Conservation (phyloP, 2,329 filamentous ascomycete species). For the Verticillium klebahnii region DNA sequence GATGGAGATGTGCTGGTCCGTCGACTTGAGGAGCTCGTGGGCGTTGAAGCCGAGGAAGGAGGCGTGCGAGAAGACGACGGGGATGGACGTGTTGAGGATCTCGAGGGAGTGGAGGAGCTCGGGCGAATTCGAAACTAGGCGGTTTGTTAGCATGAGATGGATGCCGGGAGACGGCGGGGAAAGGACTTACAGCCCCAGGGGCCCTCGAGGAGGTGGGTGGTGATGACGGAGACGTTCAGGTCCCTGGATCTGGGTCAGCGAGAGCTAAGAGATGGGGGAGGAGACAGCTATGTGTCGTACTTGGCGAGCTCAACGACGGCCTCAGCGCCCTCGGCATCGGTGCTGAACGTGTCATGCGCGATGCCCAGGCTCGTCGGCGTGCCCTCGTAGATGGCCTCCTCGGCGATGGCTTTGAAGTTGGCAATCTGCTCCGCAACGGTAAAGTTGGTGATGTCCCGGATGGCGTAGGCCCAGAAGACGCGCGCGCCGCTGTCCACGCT, state of each 20-base stretch:
- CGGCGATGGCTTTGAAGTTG: slow-evolving; percentile 31
- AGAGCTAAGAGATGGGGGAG: neutral
- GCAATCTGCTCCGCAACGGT: slow-evolving; percentile 28
- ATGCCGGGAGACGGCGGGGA: neutral
- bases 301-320: slow-evolving; percentile 26
- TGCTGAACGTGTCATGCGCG: slow-evolving; percentile 31
- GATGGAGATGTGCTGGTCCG: slow-evolving; percentile 50
- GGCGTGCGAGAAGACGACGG: slow-evolving; percentile 49
- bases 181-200: slow-evolving; percentile 23
- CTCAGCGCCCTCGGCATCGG: slow-evolving; percentile 16
- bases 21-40: slow-evolving; percentile 35
- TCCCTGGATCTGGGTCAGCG: slow-evolving; percentile 15
- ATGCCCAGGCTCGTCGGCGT: slow-evolving; percentile 32
- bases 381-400: slow-evolving; percentile 16
- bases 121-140: slow-evolving; percentile 27
- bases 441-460: slow-evolving; percentile 30
- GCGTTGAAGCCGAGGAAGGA: slow-evolving; percentile 35
- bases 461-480: slow-evolving; percentile 40
- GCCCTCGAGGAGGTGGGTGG: slow-evolving; percentile 35
- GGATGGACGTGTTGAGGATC: slow-evolving; percentile 37
- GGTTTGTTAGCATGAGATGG: neutral
- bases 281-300: slow-evolving; percentile 12
- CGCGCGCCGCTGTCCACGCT: slow-evolving; percentile 43
- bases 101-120: slow-evolving; percentile 28
- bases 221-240: slow-evolving; percentile 38